Conservation (phyloP, 2,329 filamentous ascomycete genomes). For the Ophidiomyces ophidiicola region DNA sequence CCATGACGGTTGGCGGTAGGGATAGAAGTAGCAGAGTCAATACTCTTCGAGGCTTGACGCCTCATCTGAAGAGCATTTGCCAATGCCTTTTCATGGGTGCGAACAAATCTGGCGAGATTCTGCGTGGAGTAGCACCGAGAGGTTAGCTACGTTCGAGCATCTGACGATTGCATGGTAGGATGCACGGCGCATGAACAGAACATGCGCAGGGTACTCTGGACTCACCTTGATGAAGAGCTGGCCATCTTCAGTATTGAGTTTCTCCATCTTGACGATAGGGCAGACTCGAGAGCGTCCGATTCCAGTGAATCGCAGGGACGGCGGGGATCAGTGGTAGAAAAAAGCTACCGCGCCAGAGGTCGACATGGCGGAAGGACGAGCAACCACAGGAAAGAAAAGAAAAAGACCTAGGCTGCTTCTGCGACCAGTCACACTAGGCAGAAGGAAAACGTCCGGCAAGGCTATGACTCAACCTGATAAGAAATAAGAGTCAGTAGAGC, state of each 20-base stretch:
- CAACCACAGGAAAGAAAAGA: conserved; percentile 1
- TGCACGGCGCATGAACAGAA: neutral
- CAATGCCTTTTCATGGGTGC: conserved; percentile 91
- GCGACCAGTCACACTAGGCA: neutral
- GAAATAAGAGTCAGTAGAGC: conserved; percentile 2
- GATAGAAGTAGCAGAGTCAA: conserved; percentile 45
- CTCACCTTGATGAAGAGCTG: conserved; percentile 38
- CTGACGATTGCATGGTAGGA: no score
- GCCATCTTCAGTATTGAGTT: conserved; percentile 39
- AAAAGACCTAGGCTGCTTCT: neutral
- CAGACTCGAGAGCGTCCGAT: conserved; percentile 21
- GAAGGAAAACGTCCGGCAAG: conserved; percentile 5
- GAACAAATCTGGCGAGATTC: conserved; percentile 93
- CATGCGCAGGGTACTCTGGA: conserved; percentile 4
- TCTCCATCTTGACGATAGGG: conserved; percentile 32
- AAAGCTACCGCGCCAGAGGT: conserved; percentile 3
- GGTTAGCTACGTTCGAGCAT: neutral
- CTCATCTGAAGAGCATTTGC: conserved; percentile 88
- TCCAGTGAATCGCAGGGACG: conserved; percentile 16
- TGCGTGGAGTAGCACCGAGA: conserved; percentile 28
- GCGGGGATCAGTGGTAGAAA: conserved; percentile 4
- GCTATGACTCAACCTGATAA: conserved; percentile 2
- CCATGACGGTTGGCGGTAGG: conserved; percentile 49
- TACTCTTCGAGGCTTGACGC: conserved; percentile 57
- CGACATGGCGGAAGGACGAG: conserved; percentile 4